A percentile compares a stretch with the other conserved stretches of the same genome.
Evolutionary conservation across 179 eudicot species (phyloP).

Genomic region (Beta lomatogona): DNA sequence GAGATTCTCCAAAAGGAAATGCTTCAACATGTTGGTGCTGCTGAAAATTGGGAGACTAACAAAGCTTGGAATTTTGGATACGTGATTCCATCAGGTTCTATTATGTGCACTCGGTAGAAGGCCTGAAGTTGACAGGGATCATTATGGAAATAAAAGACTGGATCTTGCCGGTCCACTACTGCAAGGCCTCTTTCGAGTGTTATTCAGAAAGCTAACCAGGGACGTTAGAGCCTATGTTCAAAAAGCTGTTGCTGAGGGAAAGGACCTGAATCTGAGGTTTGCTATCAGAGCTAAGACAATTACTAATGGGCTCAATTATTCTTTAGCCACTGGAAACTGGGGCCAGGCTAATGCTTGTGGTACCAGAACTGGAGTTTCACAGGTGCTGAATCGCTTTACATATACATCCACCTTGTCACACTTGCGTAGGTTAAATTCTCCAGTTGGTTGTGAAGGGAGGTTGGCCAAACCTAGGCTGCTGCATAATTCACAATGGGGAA

Average conservation of each 20-base stretch:
- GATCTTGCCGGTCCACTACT: slow-evolving; percentile 99
- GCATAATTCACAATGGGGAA: slow-evolving; percentile 99
- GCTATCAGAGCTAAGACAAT: slow-evolving; percentile 97
- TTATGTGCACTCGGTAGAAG: slow-evolving; percentile 93
- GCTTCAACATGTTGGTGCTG: slow-evolving; percentile 98
- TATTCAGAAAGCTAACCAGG: slow-evolving; percentile 90
- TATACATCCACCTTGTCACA: slow-evolving; percentile 97
- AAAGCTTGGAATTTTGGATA: slow-evolving; percentile 98
- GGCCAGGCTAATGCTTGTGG: slow-evolving; percentile 99
- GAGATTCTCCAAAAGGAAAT: slow-evolving; percentile 95
- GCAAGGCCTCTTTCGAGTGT: slow-evolving; percentile 86
- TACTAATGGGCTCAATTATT: slow-evolving; percentile 95
- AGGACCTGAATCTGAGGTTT: slow-evolving; percentile 88
- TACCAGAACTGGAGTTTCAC: slow-evolving; percentile 98
- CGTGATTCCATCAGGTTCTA: slow-evolving; percentile 91
- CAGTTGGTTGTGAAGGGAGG: slow-evolving; percentile 97
- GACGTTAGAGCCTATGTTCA: slow-evolving; percentile 95
- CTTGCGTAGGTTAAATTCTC: slow-evolving; percentile 88
- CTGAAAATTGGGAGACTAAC: slow-evolving; percentile 94
- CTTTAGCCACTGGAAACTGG: slow-evolving; percentile 99
- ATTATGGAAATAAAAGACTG: slow-evolving; percentile 94
- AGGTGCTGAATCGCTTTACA: slow-evolving; percentile 94
- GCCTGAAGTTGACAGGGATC: slow-evolving; percentile 96
- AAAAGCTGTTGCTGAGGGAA: slow-evolving; percentile 89
- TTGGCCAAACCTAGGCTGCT: slow-evolving; percentile 96